Evolutionary conservation across 192 early-diverging fungal genomes (phyloP).

Genomic region (Coemansia sp.): DNA sequence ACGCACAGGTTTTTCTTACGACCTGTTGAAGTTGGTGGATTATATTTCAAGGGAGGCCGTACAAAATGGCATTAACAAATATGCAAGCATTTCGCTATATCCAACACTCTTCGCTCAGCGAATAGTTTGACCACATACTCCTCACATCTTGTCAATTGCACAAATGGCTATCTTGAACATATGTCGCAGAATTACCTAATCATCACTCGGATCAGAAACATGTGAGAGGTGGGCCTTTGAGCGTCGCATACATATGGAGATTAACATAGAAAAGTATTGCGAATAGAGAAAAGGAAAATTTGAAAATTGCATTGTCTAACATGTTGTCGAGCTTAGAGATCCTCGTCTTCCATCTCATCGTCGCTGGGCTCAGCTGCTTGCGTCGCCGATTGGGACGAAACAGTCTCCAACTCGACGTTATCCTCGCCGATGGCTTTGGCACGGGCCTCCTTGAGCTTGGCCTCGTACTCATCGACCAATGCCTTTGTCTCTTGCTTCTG

Average conservation of each 20-base stretch:
- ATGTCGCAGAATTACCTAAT: no score
- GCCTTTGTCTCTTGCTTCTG: constrained; percentile 80
- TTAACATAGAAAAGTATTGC: neutral
- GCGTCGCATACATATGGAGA: no score
- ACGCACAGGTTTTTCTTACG: no score
- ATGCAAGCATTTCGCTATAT: neutral
- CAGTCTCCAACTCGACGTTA: constrained; percentile 36
- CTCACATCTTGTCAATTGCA: neutral
- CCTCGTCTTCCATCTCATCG: constrained; percentile 16
- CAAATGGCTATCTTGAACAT: no score
- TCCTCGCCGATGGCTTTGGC: constrained; percentile 69
- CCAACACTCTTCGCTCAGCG: neutral
- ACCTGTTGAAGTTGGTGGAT: neutral
- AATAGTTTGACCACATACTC: neutral
- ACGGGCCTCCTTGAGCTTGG: constrained; percentile 70
- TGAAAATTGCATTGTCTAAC: neutral
- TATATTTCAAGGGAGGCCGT: neutral
- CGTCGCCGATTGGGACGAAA: neutral
- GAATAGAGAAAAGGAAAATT: neutral
- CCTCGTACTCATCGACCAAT: constrained; percentile 84
- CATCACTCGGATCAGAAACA: no score
- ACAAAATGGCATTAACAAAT: neutral
- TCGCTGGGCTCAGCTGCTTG: constrained; percentile 13
- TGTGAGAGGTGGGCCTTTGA: no score
- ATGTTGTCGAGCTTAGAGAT: neutral